Evolutionary conservation across 2,329 filamentous ascomycete genomes (phyloP), one percentile per base, ranked within the genome.

Genomic region (Neopestalotiopsis sp.): DNA sequence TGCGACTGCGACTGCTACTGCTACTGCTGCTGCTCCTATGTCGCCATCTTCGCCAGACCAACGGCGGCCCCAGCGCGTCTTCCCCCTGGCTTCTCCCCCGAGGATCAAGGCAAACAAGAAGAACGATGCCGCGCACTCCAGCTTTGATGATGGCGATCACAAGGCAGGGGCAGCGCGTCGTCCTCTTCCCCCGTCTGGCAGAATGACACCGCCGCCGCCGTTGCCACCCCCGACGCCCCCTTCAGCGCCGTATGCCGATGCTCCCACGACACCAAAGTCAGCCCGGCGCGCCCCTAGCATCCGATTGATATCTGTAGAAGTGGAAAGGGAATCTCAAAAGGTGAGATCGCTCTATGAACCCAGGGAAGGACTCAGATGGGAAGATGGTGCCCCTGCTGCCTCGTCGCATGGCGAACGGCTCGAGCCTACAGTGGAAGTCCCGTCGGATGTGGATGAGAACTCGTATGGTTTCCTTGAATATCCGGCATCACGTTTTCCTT

Each of bases 261-360:
- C 58, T 42, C 62, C 66, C n/a, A 28, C 67, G 9, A 53, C 38
- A 14, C 62, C 62, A 24, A 61, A 58, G 70, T 65, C 76, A 72
- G 56, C 74, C 30, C 62, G 71, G 63, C 70, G 69, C 63, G 75
- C 75, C 67, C 85, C 86, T 71, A 84, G 83, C 78, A 86, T 88
- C 74, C 84, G 83, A 73, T 79, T 89, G 76, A 81, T 88, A 78
- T 82, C 86, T 74, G 81, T 82, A 78, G 87, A 89, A 74, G 79
- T 86, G 75, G 87, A 89, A 83, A 86, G 86, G 81, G 88, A 90
- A 82, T 90, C 88, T 82, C 86, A 87, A 87, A 89, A 89, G 85
- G 88, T 90, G 85, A 89, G 88, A 85, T 89, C 87, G 81, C 87
- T 90, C 81, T 90, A 90, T 84, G 84, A 86, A 82, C 83, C 83